A percentile compares a stretch with the other conserved stretches of the same genome.
phyloP scores from a whole-genome alignment of 495 filamentous ascomycete genomes.

The Aspergillus indologenus region DNA sequence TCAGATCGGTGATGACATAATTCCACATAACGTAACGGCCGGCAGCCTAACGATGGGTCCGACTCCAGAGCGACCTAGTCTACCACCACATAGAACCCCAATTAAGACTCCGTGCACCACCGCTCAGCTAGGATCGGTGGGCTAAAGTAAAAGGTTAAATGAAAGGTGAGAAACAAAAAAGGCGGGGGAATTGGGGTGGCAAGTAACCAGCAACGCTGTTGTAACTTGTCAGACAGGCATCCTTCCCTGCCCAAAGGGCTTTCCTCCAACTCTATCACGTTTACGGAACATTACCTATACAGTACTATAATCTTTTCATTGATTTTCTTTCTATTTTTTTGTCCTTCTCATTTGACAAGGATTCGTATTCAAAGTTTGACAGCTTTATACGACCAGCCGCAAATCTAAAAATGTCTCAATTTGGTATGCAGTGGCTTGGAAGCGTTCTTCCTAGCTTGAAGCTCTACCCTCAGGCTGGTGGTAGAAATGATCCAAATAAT shows the following conservation, averaged over 20 bases:
- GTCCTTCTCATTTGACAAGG: too few relatives aligned
- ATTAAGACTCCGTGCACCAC: background rate
- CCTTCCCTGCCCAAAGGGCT: background rate
- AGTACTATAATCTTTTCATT: background rate
- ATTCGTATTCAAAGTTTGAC: background rate
- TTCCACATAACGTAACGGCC: slow-evolving; percentile 28
- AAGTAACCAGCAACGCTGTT: background rate
- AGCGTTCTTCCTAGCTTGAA: background rate
- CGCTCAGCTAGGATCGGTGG: background rate
- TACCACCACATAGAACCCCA: background rate
- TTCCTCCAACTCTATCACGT: background rate
- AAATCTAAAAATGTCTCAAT: background rate
- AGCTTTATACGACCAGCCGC: background rate
- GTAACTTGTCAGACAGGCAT: background rate
- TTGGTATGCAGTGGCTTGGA: background rate
- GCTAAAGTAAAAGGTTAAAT: background rate
- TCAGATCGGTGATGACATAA: slow-evolving; percentile 43
- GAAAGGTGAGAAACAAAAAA: background rate
- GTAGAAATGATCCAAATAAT: slow-evolving; percentile 89
- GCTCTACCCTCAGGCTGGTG: slow-evolving; percentile 66
- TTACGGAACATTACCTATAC: background rate
- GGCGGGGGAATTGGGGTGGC: background rate
- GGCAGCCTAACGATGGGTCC: slow-evolving; percentile 16
- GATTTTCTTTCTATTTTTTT: background rate
- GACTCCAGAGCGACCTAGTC: too few relatives aligned